Evolutionary conservation across 78 protist species (phyloP).

Genomic region (Tieghemostelium lacteum): DNA sequence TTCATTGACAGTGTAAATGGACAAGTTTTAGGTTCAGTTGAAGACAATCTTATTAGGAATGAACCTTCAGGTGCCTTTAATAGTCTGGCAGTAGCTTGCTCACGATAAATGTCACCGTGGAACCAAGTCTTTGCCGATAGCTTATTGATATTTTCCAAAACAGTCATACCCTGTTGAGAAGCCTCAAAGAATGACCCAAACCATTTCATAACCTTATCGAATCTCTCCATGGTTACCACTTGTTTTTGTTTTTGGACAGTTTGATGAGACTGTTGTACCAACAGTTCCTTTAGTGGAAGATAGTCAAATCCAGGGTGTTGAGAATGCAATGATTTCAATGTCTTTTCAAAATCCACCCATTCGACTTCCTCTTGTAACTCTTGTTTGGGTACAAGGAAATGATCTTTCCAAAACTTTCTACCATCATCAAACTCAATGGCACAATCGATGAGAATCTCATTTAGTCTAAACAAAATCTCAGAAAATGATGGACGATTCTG

Average conservation of each 20-base stretch:
- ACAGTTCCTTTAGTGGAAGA: constrained; percentile 34
- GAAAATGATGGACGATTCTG: constrained; percentile 55
- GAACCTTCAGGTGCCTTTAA: constrained; percentile 69
- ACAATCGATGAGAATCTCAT: constrained; percentile 76
- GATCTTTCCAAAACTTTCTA: constrained; percentile 74
- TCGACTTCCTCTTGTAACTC: constrained; percentile 65
- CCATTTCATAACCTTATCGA: constrained; percentile 78
- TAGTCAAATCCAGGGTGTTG: constrained; percentile 50
- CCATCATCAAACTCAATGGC: constrained; percentile 77
- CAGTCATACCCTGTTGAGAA: constrained; percentile 6
- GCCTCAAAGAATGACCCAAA: constrained; percentile 81
- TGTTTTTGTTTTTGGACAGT: constrained; percentile 68
- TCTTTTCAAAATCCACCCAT: constrained; percentile 62
- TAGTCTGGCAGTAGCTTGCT: constrained; percentile 65
- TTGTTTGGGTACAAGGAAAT: constrained; percentile 64
- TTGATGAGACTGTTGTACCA: constrained; percentile 72
- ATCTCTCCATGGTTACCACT: constrained; percentile 78
- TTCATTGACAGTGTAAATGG: constrained; percentile 82
- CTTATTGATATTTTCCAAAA: constrained; percentile 61
- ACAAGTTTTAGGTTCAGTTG: constrained; percentile 71
- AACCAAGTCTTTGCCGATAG: constrained; percentile 76
- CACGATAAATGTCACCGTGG: constrained; percentile 82
- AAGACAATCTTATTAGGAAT: constrained; percentile 58
- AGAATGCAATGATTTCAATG: constrained; percentile 11
- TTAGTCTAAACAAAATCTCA: constrained; percentile 66